phyloP scores from a whole-genome alignment of 805 yeast species.

The Monosporozyma solicola region DNA sequence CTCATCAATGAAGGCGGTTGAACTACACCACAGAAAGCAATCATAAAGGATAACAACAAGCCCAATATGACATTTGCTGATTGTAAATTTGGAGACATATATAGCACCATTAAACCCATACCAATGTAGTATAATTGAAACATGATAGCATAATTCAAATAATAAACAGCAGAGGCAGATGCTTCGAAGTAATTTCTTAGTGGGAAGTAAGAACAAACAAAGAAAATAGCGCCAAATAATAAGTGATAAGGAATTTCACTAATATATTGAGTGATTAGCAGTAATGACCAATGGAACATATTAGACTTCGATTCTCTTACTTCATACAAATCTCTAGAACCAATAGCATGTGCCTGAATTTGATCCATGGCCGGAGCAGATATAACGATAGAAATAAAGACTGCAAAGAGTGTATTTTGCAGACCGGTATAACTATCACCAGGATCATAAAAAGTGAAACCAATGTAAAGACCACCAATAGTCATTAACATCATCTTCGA shows the following conservation, averaged over 20 bases:
- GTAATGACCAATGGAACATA: slow-evolving; percentile 34
- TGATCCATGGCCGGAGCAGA: slow-evolving; percentile 36
- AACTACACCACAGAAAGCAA: slow-evolving; percentile 33
- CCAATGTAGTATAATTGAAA: slow-evolving; percentile 41
- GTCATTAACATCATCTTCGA: slow-evolving; percentile 37
- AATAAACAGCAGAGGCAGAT: slow-evolving; percentile 41
- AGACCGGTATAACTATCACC: slow-evolving; percentile 35
- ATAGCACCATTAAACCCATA: slow-evolving; percentile 31
- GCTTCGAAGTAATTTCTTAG: slow-evolving; percentile 24
- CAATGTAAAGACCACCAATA: slow-evolving; percentile 40
- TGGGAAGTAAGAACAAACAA: slow-evolving; percentile 36
- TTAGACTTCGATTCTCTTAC: slow-evolving; percentile 35
- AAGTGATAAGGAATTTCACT: slow-evolving; percentile 32
- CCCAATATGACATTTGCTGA: slow-evolving; percentile 23
- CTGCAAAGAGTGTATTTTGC: slow-evolving; percentile 32
- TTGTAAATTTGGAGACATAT: slow-evolving; percentile 19
- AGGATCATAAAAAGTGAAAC: slow-evolving; percentile 49
- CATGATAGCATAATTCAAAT: slow-evolving; percentile 33
- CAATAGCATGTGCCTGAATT: slow-evolving; percentile 31
- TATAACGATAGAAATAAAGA: slow-evolving; percentile 32
- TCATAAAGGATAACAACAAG: slow-evolving; percentile 22
- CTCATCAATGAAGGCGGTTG: slow-evolving; percentile 33
- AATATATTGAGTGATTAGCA: slow-evolving; percentile 29
- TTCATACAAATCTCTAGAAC: slow-evolving; percentile 33
- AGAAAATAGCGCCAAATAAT: slow-evolving; percentile 26